Evolutionary conservation across 2,329 filamentous ascomycete species (phyloP), one percentile per base, ranked within the genome.

Genomic region (Verticillium nubilum): DNA sequence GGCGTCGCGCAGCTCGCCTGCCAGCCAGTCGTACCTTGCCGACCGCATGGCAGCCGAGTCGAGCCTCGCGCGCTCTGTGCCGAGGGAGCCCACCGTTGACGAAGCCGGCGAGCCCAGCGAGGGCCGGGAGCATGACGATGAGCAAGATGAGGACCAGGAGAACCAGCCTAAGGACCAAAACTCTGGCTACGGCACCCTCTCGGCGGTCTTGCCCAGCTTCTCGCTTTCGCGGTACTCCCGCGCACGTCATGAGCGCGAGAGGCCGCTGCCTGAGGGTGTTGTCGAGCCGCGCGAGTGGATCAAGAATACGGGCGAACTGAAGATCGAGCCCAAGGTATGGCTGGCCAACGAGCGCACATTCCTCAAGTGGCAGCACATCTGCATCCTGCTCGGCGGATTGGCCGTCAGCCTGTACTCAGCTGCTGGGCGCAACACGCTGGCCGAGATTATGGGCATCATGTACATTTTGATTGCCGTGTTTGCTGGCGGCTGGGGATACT

Each of bases 281-380:
- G 85, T 85, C 25, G 87, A 96, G 70, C 95, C 95, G 1, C 86
- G 84, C 9, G 82, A 86, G 65, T 96, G 94, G 87, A 91, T 99
- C 80, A 99, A 99, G 79, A 96, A 99, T 74, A 85, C 89, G 33
- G 94, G 95, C 3, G 90, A 92, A 35, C 84, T 98, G 64, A 90
- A 92, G 70, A 92, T 99, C 60, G 95, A 99, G 77, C 92, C 92
- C 62, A 99, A 99, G 76, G 94, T 99, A 29, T 99, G 95, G 94
- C 87, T 99, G 60, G 95, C 95, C 58, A 99, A 99, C 74, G 94
- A 99, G 77, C 89, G 95, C 62, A 99, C 95, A 0, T 99, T 97
- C 72, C 88, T 99, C 74, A 98, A 97, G 75, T 99, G 95, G 95
- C 91, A 98, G 78, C 93, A 98, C 73, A 92, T 99, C 68, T 89